These are phyloP conservation scores for Flaveria floridana DNA, from an alignment of 140 eudicot genomes.

Conservation along the genomic window DNA sequence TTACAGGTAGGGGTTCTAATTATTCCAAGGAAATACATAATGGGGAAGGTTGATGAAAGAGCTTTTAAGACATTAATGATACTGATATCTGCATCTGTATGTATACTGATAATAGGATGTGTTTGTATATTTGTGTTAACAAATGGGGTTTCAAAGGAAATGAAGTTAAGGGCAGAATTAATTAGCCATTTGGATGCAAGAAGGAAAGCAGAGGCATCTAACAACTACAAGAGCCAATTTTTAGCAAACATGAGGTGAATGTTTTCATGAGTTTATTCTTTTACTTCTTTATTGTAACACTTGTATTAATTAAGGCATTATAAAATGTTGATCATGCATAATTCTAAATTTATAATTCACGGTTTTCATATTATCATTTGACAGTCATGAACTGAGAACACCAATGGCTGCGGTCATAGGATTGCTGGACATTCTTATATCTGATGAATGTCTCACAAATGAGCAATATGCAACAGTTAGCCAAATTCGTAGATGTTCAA, in stretches of 20 bases:
- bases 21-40: slow-evolving; percentile 87
- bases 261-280: slow-evolving; percentile 43
- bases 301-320: slow-evolving; percentile 4
- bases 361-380: slow-evolving; percentile 24
- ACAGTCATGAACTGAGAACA: slow-evolving; percentile 95
- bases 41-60: slow-evolving; percentile 93
- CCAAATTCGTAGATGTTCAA: slow-evolving; percentile 95
- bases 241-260: slow-evolving; percentile 95
- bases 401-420: slow-evolving; percentile 99
- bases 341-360: slow-evolving; percentile 16
- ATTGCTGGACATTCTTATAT: slow-evolving; percentile 88
- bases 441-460: slow-evolving; percentile 82
- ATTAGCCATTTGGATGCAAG: slow-evolving; percentile 96
- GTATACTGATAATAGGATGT: slow-evolving; percentile 82
- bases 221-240: slow-evolving; percentile 94
- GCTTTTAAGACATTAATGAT: slow-evolving; percentile 75
- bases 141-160: slow-evolving; percentile 95
- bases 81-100: slow-evolving; percentile 81
- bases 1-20: slow-evolving; percentile 88
- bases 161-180: slow-evolving; percentile 90
- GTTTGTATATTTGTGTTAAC: slow-evolving; percentile 82
- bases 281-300: background rate
- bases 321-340: slow-evolving; percentile 2
- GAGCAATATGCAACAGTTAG: slow-evolving; percentile 80
- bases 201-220: slow-evolving; percentile 95